These are phyloP conservation scores for Nothophoma quercina DNA, from an alignment of 2,329 filamentous ascomycete genomes.

Conservation along the genomic window DNA sequence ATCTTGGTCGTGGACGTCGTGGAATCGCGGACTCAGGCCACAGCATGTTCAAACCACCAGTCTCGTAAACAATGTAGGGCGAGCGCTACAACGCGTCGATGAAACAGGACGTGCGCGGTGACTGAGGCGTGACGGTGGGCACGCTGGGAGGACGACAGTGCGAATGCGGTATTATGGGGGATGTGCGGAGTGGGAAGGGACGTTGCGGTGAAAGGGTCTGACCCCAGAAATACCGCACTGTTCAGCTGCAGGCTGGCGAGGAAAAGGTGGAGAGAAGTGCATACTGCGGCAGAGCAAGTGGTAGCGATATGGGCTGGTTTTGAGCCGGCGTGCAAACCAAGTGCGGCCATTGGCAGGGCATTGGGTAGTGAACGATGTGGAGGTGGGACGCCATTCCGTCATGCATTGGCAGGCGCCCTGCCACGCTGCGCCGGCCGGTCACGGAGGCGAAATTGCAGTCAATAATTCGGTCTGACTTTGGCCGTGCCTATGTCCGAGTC, in stretches of 20 bases:
- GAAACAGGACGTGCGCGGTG: background rate
- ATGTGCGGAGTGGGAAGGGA: constrained; percentile 9
- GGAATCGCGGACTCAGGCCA: constrained; percentile 24
- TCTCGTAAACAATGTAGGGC: background rate
- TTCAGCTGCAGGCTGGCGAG: constrained; percentile 25
- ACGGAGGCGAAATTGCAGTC: constrained; percentile 13
- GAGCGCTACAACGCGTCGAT: background rate
- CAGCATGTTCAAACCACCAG: constrained; percentile 33
- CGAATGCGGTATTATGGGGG: constrained; percentile 4
- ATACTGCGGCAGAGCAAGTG: constrained; percentile 23
- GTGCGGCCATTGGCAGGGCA: constrained; percentile 24
- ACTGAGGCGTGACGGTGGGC: background rate
- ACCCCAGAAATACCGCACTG: constrained; percentile 31
- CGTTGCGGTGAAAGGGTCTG: constrained; percentile 30
- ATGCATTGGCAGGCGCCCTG: constrained; percentile 12
- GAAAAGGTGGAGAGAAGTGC: constrained; percentile 26
- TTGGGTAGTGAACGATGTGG: constrained; percentile 24
- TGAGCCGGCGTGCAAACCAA: constrained; percentile 21
- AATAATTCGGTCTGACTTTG: constrained; percentile 9
- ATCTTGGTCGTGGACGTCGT: constrained; percentile 40
- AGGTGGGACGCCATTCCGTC: constrained; percentile 28
- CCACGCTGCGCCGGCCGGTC: constrained; percentile 8
- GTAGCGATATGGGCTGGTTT: constrained; percentile 19
- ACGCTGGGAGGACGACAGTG: constrained; percentile 3
- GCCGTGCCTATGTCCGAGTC: constrained; percentile 9